A percentile compares a stretch with the other conserved stretches of the same genome.
phyloP scores from a whole-genome alignment of 2,329 filamentous ascomycete species.

The Graphilbum sp. region DNA sequence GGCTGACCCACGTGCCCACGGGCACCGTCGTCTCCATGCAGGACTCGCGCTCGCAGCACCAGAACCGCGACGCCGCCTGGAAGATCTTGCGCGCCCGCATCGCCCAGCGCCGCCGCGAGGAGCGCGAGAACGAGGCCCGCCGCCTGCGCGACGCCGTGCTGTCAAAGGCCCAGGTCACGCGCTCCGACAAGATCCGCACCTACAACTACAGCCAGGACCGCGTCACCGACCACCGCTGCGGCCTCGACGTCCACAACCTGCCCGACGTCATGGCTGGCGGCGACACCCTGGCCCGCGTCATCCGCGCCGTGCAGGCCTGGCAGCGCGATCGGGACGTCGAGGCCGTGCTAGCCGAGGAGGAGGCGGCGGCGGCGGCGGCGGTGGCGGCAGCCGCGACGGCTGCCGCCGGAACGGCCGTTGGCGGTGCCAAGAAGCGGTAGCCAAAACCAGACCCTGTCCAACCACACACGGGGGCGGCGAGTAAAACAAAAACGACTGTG shows the following conservation, averaged over 20 bases:
- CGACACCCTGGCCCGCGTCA: slow-evolving; percentile 53
- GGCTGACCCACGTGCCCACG: slow-evolving; percentile 79
- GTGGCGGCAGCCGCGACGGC: slow-evolving; percentile 5
- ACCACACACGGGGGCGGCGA: too few species aligned
- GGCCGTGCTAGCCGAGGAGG: slow-evolving; percentile 47
- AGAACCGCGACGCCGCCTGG: slow-evolving; percentile 83
- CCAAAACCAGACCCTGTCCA: too few species aligned
- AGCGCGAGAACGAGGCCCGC: slow-evolving; percentile 65
- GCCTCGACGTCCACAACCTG: slow-evolving; percentile 63
- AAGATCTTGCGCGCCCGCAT: slow-evolving; percentile 64
- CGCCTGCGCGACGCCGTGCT: slow-evolving; percentile 63
- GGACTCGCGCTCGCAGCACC: slow-evolving; percentile 76
- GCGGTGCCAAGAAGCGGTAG: too few species aligned
- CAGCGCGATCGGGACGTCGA: slow-evolving; percentile 60
- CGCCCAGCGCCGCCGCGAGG: slow-evolving; percentile 64
- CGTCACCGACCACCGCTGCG: slow-evolving; percentile 78
- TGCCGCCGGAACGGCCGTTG: too few species aligned
- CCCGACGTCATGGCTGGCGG: slow-evolving; percentile 64
- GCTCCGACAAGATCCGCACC: slow-evolving; percentile 85
- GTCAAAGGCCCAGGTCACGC: slow-evolving; percentile 64
- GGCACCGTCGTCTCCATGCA: slow-evolving; percentile 82
- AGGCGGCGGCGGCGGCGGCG: slow-evolving; percentile 21
- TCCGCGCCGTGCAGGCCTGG: slow-evolving; percentile 66
- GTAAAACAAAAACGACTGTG: too few species aligned
- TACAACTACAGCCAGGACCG: slow-evolving; percentile 67